Evolutionary conservation across 108 stramenopile genomes (phyloP), one percentile per base, ranked within the genome.

Genomic region (Craspedostauros australis): DNA sequence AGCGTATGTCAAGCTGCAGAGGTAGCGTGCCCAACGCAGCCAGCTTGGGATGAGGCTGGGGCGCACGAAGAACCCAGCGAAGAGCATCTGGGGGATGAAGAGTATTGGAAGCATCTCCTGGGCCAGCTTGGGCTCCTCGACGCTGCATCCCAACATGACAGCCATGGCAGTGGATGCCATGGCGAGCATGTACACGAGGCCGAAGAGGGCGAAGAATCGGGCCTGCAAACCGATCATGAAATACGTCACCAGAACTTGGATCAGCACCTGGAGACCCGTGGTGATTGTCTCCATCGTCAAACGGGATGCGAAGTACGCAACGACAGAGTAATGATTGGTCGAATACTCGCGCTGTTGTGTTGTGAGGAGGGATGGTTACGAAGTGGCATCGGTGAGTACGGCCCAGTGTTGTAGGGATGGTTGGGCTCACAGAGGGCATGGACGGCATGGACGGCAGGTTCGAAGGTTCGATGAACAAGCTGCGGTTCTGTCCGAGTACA

Each of bases 281-380:
- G 77, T 49, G 19, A 82, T 15, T 16, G 72, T 57, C 50, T 91
- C 88, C 51, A 77, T 68, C 0, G 73, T 51, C 18, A 86, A 60
- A 12, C 79, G 68, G 18, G 82, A 75, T 33, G 70, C 15, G 53
- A 88, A 87, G 62, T 92, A 92, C 7, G 90, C 40, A 19, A 73
- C 20, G 26, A 82, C 80, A 21, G 63, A 44, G 52, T 90, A 94
- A 40, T 87, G 88, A 42, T 85, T 86, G 21, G 86, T 90, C n/a
- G 81, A 76, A 56, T 88, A 94, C 54, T 94, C 93, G 29, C 93
- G 63, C 2, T n/a, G n/a, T n/a, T n/a, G n/a, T n/a, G n/a, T n/a
- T n/a, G n/a, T n/a, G n/a, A n/a, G n/a, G n/a, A n/a, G n/a, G n/a
- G n/a, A n/a, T n/a, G n/a, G n/a, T n/a, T n/a, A n/a, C n/a, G n/a